Conservation (phyloP, 75 land plant species). For the Cupressus sempervirens region DNA sequence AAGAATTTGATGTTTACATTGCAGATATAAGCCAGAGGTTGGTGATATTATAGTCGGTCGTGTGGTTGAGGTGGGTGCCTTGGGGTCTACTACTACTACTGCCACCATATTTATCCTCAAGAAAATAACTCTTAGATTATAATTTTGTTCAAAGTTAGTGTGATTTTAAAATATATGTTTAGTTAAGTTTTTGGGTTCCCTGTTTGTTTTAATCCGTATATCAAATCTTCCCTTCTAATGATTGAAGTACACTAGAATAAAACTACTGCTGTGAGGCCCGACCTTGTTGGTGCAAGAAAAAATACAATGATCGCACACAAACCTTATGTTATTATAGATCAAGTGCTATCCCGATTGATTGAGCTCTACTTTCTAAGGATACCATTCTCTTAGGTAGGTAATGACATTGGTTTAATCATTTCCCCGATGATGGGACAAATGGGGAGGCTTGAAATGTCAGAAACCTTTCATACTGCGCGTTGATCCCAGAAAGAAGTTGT, state of each 20-base stretch:
- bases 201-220: neutral
- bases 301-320: neutral
- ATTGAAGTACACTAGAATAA: neutral
- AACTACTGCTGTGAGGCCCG: neutral
- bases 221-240: neutral
- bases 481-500: conserved; percentile 23
- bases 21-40: conserved; percentile 85
- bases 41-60: conserved; percentile 97
- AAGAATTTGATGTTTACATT: conserved; percentile 6
- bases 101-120: neutral
- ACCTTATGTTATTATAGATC: neutral
- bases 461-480: too few relatives aligned
- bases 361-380: too few relatives aligned
- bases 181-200: neutral
- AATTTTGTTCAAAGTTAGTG: neutral
- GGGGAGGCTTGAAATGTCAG: too few relatives aligned
- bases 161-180: neutral
- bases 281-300: neutral
- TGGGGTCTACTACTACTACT: neutral
- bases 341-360: neutral
- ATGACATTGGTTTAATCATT: too few relatives aligned
- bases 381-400: too few relatives aligned
- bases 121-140: neutral
- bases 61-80: conserved; percentile 62
- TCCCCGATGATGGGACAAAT: too few relatives aligned